Evolutionary conservation across 768 basidiomycete genomes (phyloP), one percentile per base, ranked within the genome.

Genomic region (Leccinum boreale): DNA sequence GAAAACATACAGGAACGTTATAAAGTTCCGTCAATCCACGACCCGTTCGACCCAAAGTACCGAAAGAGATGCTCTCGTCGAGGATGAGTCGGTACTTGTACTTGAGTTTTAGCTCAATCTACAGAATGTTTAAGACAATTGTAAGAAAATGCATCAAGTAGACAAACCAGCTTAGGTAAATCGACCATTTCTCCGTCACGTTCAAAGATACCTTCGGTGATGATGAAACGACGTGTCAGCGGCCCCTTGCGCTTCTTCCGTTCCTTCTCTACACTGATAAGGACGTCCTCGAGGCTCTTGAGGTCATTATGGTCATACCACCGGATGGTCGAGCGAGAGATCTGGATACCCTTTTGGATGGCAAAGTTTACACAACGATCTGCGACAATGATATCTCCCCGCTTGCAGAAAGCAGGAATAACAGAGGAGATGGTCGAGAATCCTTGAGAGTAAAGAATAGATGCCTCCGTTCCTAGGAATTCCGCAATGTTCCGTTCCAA

Each of bases 221-320:
- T 84, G 68, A 98, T 98, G 71, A 98, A 99, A 28, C 92, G 81
- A 58, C 95, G 81, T 1, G 94, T 97, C 65, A 98, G 76, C 1
- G 90, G 90, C 2, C 79, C 79, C 48, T 85, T 83, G 55, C 90
- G 86, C 75, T 93, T 92, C 74, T 88, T 88, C 60, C 89, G 78
- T 65, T 98, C 96, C 78, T 92, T 95, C 65, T 91, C 92, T 3
- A 96, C 81, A 56, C 78, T 78, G 60, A 91, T 79, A 55, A 99
- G 78, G 8, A 94, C 90, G 17, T 92, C 87, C 74, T 98, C 96
- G 31, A 99, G 81, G 62, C 89, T 92, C 66, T 86, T 85, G 70
- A 94, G 79, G 68, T 98, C 94, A 64, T 96, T 97, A 70, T 98
- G 97, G 64, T 98, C 95, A 70, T 85, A 99, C 93, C 93, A 99